Percentiles rank a stretch among this genome's conserved stretches.
These are phyloP conservation scores for Botrytis medusae DNA, from an alignment of 2,329 filamentous ascomycete genomes.

Conservation along the genomic window DNA sequence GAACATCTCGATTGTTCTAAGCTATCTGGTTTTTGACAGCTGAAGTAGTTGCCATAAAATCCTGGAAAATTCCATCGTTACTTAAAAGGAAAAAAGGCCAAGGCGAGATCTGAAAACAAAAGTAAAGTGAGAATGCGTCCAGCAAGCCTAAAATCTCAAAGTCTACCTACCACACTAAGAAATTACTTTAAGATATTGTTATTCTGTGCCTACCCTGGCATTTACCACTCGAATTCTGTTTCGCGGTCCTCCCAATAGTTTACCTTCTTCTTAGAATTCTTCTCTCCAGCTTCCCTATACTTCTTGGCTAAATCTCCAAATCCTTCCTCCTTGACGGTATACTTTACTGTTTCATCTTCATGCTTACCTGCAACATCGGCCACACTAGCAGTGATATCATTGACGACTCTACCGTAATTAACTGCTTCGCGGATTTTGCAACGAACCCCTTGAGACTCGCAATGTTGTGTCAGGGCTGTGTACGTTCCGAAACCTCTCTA, in stretches of 20 bases:
- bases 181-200: too few species aligned
- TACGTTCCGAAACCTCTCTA: slow-evolving; percentile 43
- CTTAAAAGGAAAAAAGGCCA: background rate
- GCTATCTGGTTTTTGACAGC: background rate
- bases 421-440: slow-evolving; percentile 48
- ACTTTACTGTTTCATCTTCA: slow-evolving; percentile 42
- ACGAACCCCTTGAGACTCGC: slow-evolving; percentile 45
- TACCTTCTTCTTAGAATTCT: slow-evolving; percentile 9
- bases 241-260: slow-evolving; percentile 11
- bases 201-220: background rate
- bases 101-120: background rate
- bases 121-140: background rate
- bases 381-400: slow-evolving; percentile 44
- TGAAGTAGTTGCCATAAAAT: background rate
- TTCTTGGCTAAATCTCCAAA: slow-evolving; percentile 4
- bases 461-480: slow-evolving; percentile 49
- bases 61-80: background rate
- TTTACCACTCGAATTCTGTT: slow-evolving; percentile 15
- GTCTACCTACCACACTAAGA: background rate
- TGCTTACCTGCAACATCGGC: slow-evolving; percentile 35
- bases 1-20: background rate
- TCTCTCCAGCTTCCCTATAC: background rate
- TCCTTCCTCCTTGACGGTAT: slow-evolving; percentile 31
- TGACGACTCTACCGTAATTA: slow-evolving; percentile 43
- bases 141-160: background rate